Percentiles rank a stretch among this genome's conserved stretches.
phyloP scores from a whole-genome alignment of 2,329 filamentous ascomycete species.

The Stenocarpella maydis region DNA sequence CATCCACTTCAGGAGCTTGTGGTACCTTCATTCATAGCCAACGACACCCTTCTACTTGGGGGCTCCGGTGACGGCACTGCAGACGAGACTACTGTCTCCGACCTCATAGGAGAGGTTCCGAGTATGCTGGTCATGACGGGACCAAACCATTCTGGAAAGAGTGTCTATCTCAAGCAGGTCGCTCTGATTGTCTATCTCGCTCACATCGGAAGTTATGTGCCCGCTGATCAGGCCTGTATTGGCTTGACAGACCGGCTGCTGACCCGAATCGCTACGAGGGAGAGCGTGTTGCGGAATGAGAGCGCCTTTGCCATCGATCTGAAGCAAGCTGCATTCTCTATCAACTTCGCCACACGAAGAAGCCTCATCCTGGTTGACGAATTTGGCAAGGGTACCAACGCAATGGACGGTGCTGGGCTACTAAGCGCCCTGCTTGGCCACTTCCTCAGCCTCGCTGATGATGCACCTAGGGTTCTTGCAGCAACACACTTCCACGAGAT shows the following conservation, averaged over 20 bases:
- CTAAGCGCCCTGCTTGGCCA: conserved; percentile 65
- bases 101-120: conserved; percentile 48
- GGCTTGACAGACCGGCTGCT: conserved; percentile 93
- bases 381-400: conserved; percentile 75
- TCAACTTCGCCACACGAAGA: conserved; percentile 76
- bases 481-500: conserved; percentile 77
- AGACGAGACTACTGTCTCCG: conserved; percentile 33
- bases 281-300: conserved; percentile 66
- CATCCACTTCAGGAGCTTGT: conserved; percentile 89
- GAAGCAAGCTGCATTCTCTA: conserved; percentile 81
- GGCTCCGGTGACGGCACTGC: conserved; percentile 50
- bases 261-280: conserved; percentile 81
- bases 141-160: conserved; percentile 97
- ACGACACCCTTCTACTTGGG: conserved; percentile 76
- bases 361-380: conserved; percentile 93
- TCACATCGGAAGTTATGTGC: conserved; percentile 92
- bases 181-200: conserved; percentile 92
- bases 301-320: conserved; percentile 80
- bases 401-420: conserved; percentile 65
- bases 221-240: conserved; percentile 77
- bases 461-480: conserved; percentile 64
- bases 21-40: conserved; percentile 82
- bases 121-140: conserved; percentile 86
- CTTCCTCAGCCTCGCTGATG: conserved; percentile 55
- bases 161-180: conserved; percentile 91